These are phyloP conservation scores for Prunus mira DNA, from an alignment of 306 rosid species.

Conservation along the genomic window DNA sequence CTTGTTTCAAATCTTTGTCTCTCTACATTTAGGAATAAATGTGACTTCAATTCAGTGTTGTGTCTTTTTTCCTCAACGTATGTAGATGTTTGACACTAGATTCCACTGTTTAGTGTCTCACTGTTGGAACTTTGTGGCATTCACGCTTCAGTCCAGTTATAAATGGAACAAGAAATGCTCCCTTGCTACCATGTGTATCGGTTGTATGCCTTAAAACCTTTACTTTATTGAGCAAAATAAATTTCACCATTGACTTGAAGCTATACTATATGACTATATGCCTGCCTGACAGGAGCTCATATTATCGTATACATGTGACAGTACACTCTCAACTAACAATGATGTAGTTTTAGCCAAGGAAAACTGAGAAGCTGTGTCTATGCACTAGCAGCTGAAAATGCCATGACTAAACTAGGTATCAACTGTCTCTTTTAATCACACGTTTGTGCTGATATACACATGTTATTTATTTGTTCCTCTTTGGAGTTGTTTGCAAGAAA, in stretches of 20 bases:
- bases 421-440: too few relatives aligned
- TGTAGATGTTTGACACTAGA: neutral
- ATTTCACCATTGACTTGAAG: neutral
- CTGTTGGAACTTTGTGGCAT: neutral
- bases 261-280: constrained; percentile 29
- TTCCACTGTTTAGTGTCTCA: neutral
- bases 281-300: constrained; percentile 89
- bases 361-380: too few relatives aligned
- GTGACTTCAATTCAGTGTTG: neutral
- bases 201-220: too few relatives aligned
- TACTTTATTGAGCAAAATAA: neutral
- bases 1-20: neutral
- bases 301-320: constrained; percentile 73
- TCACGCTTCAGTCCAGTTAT: too few relatives aligned
- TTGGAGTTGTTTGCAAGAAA: too few relatives aligned
- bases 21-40: constrained; percentile 6
- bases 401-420: too few relatives aligned
- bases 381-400: too few relatives aligned
- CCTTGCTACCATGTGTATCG: too few relatives aligned
- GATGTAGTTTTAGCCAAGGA: too few relatives aligned
- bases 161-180: too few relatives aligned
- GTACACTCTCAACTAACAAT: constrained; percentile 17
- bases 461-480: too few relatives aligned
- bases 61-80: neutral
- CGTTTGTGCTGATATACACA: too few relatives aligned